Evolutionary conservation across 441 rosid genomes (phyloP).

Genomic region (Gossypium trilobum): DNA sequence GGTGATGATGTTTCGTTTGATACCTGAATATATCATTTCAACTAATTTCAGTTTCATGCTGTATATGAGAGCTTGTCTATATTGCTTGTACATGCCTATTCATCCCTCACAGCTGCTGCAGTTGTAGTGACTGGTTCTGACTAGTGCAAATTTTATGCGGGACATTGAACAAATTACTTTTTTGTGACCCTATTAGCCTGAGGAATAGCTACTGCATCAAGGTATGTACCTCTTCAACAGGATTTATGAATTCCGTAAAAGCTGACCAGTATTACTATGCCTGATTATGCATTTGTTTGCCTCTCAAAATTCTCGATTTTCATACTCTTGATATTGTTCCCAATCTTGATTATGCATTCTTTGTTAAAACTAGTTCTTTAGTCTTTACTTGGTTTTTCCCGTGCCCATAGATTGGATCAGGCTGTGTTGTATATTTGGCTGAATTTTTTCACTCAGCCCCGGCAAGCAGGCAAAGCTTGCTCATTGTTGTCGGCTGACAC

Average conservation of each 20-base stretch:
- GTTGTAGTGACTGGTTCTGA: slow-evolving; percentile 79
- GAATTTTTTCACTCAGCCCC: slow-evolving; percentile 71
- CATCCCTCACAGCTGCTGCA: slow-evolving; percentile 85
- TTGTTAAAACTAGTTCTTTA: background rate
- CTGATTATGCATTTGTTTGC: background rate
- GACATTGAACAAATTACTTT: slow-evolving; percentile 53
- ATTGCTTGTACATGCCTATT: slow-evolving; percentile 54
- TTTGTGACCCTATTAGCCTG: slow-evolving; percentile 80
- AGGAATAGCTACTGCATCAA: slow-evolving; percentile 91
- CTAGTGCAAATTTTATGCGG: slow-evolving; percentile 89
- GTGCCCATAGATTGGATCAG: slow-evolving; percentile 95
- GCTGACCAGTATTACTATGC: background rate
- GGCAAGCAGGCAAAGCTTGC: slow-evolving; percentile 71
- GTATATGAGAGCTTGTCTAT: background rate
- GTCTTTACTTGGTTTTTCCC: slow-evolving; percentile 15
- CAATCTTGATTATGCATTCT: slow-evolving; percentile 2
- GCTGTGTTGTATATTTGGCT: slow-evolving; percentile 90
- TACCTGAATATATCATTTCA: background rate
- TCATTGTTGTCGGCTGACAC: slow-evolving; percentile 50
- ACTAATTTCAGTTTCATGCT: background rate
- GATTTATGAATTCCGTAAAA: background rate
- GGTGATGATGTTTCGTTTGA: background rate
- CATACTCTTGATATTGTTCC: background rate
- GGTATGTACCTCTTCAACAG: slow-evolving; percentile 31
- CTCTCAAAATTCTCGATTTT: background rate